Percentiles rank a stretch among this genome's conserved stretches.
phyloP scores from a whole-genome alignment of 2,329 filamentous ascomycete genomes.

The Ophiocordyceps camponoti-saundersi region DNA sequence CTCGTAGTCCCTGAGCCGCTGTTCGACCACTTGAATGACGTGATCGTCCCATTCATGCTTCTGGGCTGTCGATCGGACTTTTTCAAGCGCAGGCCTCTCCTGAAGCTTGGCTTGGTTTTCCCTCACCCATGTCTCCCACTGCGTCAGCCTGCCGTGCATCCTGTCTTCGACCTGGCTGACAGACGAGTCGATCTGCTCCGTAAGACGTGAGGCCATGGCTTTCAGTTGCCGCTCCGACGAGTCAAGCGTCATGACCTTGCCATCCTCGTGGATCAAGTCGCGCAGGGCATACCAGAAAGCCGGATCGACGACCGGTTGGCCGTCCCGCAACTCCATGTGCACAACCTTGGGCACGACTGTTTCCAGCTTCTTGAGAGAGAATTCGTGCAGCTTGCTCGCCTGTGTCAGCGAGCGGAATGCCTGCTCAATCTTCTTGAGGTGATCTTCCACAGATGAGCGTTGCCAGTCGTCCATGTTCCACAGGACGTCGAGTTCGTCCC shows the following conservation, averaged over 20 bases:
- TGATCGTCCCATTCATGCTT: conserved; percentile 16
- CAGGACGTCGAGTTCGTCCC: conserved; percentile 5
- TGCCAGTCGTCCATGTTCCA: conserved; percentile 5
- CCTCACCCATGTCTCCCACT: conserved; percentile 35
- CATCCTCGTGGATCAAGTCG: conserved; percentile 32
- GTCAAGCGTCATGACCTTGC: conserved; percentile 28
- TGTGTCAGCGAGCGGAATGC: conserved; percentile 13
- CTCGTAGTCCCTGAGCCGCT: conserved; percentile 15
- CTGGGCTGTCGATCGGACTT: conserved; percentile 16
- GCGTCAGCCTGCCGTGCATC: conserved; percentile 15
- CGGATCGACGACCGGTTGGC: conserved; percentile 34
- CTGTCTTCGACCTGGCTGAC: conserved; percentile 9
- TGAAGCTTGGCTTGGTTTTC: conserved; percentile 27
- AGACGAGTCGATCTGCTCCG: conserved; percentile 9
- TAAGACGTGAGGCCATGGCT: conserved; percentile 22
- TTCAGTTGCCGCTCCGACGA: conserved; percentile 30
- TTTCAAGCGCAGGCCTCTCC: conserved; percentile 12
- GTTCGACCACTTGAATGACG: conserved; percentile 19
- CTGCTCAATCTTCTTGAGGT: conserved; percentile 11
- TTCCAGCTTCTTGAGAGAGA: conserved; percentile 24
- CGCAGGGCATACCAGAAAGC: conserved; percentile 50
- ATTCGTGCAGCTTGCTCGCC: conserved; percentile 16
- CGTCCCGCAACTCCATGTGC: conserved; percentile 34
- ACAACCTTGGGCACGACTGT: conserved; percentile 37
- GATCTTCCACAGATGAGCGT: conserved; percentile 7